Percentiles rank a stretch among this genome's conserved stretches.
Evolutionary conservation across 345 rosid genomes (phyloP).

Genomic region (Eucalyptus sp.): DNA sequence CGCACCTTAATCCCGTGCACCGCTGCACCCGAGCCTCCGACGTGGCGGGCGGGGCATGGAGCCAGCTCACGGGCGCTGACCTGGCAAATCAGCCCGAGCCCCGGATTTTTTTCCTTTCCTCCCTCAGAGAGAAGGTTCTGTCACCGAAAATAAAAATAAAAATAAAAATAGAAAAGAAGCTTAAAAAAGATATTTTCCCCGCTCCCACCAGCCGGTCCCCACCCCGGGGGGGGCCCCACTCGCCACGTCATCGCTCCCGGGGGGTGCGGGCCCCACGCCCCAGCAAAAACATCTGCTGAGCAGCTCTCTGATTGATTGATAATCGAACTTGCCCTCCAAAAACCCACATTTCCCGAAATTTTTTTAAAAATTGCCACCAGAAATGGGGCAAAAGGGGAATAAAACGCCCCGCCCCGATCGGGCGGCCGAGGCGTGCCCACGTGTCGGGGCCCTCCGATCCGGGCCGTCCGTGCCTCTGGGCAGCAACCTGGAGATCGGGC

Average conservation of each 20-base stretch:
- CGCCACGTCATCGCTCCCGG: background rate
- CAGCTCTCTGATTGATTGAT: background rate
- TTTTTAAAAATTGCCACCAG: background rate
- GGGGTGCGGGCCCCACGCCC: background rate
- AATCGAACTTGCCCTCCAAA: background rate
- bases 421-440: background rate
- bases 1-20: background rate
- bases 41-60: conserved; percentile 4
- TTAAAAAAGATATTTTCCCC: background rate
- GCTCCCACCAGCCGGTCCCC: background rate
- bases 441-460: background rate
- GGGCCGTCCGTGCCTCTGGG: background rate
- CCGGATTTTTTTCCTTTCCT: background rate
- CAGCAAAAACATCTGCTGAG: background rate
- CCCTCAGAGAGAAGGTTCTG: background rate
- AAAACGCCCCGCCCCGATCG: background rate
- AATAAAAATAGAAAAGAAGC: background rate
- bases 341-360: background rate
- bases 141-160: background rate
- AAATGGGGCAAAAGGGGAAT: background rate
- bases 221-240: background rate
- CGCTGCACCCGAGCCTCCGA: background rate
- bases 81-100: background rate
- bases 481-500: background rate
- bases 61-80: background rate